Evolutionary conservation across 2,329 filamentous ascomycete genomes (phyloP).

Genomic region (Rutstroemia sp.): DNA sequence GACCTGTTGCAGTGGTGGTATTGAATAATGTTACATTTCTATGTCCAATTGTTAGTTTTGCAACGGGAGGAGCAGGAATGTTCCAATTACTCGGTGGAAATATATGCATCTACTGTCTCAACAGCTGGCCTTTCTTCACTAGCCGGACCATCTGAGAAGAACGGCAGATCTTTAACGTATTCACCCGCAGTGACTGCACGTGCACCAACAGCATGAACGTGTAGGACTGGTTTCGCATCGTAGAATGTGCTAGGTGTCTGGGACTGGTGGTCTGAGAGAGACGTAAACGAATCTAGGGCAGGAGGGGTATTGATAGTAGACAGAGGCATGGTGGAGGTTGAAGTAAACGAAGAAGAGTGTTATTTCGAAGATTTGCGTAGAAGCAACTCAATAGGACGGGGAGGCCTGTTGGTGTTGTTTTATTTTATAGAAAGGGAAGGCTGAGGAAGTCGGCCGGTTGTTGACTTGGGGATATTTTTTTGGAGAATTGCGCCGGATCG

Average conservation of each 20-base stretch:
- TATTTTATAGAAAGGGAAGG: not conserved
- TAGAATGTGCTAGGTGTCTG: conserved; percentile 69
- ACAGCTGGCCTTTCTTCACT: conserved; percentile 3
- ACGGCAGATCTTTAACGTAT: conserved; percentile 45
- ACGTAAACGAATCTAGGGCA: conserved; percentile 50
- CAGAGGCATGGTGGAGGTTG: conserved; percentile 20
- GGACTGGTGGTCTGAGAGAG: conserved; percentile 61
- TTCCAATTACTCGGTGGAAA: conserved; percentile 47
- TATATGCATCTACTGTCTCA: conserved; percentile 40
- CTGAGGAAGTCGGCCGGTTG: not conserved
- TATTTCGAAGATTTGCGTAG: not conserved
- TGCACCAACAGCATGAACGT: conserved; percentile 51
- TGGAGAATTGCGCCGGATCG: not conserved
- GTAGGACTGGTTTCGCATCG: conserved; percentile 61
- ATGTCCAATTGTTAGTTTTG: conserved; percentile 9
- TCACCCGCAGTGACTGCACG: conserved; percentile 50
- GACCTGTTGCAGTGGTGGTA: conserved; percentile 45
- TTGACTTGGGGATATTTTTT: not conserved
- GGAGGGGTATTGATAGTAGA: conserved; percentile 53
- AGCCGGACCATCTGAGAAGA: conserved; percentile 34
- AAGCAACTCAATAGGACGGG: not conserved
- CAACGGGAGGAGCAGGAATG: not conserved
- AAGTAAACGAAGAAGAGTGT: not conserved
- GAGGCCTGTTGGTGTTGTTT: not conserved
- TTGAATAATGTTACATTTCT: conserved; percentile 60